Base-by-base conservation (phyloP, 2,329 filamentous ascomycete genomes). In the Aspergillus puulaauensis region DNA sequence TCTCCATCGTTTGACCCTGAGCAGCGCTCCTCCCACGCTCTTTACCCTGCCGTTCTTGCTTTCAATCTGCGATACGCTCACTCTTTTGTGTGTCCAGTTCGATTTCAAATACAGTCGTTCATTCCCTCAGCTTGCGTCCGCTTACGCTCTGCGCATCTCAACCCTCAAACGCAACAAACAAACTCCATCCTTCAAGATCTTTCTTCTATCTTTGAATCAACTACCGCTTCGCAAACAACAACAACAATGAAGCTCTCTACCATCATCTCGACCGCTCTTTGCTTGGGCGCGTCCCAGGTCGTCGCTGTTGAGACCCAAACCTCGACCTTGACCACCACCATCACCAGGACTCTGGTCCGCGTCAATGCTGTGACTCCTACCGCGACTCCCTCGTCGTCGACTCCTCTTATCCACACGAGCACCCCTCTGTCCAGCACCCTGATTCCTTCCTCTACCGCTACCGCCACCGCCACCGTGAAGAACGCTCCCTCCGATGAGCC, bases 271-370 rank as follows among this genome's bases (percentile, higher is more conserved):
- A 68, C 71, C 50, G 62, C 73, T 40, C 65, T 76, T 64, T 69
- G 72, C 65, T 61, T 77, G 44, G 66, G 70, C 19, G 71, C 67
- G 44, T 63, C 68, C 56, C 70, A 70, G 57, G 57, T 72, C n/a
- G 64, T 66, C 47, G 66, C 66, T 17, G 68, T 70, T 40, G 66
- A 66, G 19, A 39, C 27, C 33, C 58, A 64, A 31, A 66, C 58
- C 24, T 66, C 63, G 48, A 71, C 70, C 51, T 61, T 68, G 21
- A 69, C 69, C 41, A 66, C 73, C 23, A 76, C 73, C 19, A 70
- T 72, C 47, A 75, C 75, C 60, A 80, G 79, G 61, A 79, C 79
- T 23, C 63, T 77, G 17, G 50, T 75, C 4, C 77, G 78, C 15
- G 75, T 78, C 44, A 77, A 82, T 17, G 74, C 77, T 12, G 67